phyloP scores from a whole-genome alignment of 208 protist species.

The Crithidia acanthocephali region DNA sequence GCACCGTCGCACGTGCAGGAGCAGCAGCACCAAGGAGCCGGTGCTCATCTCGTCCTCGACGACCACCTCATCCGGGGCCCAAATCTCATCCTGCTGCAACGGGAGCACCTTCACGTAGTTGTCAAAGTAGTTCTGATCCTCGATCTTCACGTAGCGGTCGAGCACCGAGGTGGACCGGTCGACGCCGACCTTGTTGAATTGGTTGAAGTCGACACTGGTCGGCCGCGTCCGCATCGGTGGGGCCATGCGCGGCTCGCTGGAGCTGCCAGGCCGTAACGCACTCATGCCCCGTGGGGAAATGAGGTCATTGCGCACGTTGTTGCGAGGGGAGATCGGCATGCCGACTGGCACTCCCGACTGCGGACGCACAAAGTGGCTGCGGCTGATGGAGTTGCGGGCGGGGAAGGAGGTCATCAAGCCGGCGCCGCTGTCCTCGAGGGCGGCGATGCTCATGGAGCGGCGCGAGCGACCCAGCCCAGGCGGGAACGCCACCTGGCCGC shows the following conservation, averaged over 20 bases:
- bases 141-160: slow-evolving; percentile 88
- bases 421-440: slow-evolving; percentile 31
- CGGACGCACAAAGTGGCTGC: slow-evolving; percentile 50
- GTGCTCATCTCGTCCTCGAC: slow-evolving; percentile 21
- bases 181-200: slow-evolving; percentile 70
- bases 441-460: slow-evolving; percentile 23
- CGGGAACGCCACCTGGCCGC: slow-evolving; percentile 7
- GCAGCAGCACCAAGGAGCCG: slow-evolving; percentile 62
- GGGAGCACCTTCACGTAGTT: slow-evolving; percentile 74
- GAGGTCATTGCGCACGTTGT: slow-evolving; percentile 26
- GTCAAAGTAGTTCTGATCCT: slow-evolving; percentile 90
- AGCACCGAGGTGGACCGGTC: slow-evolving; percentile 68
- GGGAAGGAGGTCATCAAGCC: slow-evolving; percentile 22
- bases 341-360: slow-evolving; percentile 37
- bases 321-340: slow-evolving; percentile 37
- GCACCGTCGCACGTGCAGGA: slow-evolving; percentile 80
- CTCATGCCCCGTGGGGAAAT: slow-evolving; percentile 29
- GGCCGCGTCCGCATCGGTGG: slow-evolving; percentile 36
- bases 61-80: slow-evolving; percentile 48
- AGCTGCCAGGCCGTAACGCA: slow-evolving; percentile 29
- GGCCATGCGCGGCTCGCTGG: slow-evolving; percentile 40
- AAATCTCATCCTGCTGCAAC: slow-evolving; percentile 69
- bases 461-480: slow-evolving; percentile 16
- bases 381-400: slow-evolving; percentile 44
- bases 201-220: slow-evolving; percentile 74